Evolutionary conservation across 192 early-diverging fungal species (phyloP).

Genomic region (Backusella tarrabulga): DNA sequence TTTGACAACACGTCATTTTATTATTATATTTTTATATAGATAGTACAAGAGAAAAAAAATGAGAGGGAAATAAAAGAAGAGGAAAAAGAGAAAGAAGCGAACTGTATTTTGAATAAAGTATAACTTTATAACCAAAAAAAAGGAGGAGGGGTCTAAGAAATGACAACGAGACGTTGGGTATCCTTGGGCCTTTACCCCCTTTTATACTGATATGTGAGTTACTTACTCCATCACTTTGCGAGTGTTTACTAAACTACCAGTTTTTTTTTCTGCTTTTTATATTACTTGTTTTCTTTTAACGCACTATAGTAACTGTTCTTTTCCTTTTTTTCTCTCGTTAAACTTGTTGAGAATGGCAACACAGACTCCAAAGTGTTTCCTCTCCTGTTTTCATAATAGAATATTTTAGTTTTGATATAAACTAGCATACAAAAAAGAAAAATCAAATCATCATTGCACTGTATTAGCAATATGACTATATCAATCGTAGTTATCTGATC

Average conservation of each 20-base stretch:
- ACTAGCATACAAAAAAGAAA: not conserved
- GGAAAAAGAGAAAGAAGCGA: constrained; percentile 5
- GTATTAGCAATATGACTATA: not conserved
- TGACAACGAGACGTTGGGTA: not conserved
- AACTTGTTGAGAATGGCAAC: not conserved
- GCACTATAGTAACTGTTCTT: not conserved
- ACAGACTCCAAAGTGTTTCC: not conserved
- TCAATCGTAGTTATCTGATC: constrained; percentile 3
- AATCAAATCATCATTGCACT: not conserved
- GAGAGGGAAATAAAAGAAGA: not conserved
- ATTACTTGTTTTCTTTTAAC: not conserved
- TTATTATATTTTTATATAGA: not conserved
- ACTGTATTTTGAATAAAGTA: not conserved
- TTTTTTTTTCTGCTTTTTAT: not conserved
- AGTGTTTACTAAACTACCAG: not conserved
- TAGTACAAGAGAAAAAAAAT: not conserved
- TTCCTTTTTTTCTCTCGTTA: too few relatives aligned
- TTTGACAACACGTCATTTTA: constrained; percentile 22
- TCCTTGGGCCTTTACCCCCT: not conserved
- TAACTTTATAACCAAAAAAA: not conserved
- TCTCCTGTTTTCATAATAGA: not conserved
- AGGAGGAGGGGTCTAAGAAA: not conserved
- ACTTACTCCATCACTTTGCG: not conserved
- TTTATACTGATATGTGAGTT: not conserved
- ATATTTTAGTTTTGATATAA: not conserved